Evolutionary conservation across 345 rosid species (phyloP), one percentile per base, ranked within the genome.

Genomic region (Triadica sebifera): DNA sequence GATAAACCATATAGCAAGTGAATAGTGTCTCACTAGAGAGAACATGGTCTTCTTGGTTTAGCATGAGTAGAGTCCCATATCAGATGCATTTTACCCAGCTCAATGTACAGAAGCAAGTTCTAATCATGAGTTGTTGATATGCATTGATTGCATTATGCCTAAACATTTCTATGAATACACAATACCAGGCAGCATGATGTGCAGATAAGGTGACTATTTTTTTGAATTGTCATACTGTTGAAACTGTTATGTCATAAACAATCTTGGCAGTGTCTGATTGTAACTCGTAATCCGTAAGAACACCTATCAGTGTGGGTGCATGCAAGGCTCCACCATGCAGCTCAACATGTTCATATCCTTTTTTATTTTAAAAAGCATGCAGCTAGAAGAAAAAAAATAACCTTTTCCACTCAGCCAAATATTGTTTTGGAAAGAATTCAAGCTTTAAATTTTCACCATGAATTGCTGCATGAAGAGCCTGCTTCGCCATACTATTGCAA

Each of bases 381-480:
- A 67, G 71, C 17, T 22, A 61, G 49, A 15, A 47, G 46, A n/a
- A 43, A 65, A 78, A 60, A 76, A 61, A 75, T 47, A 51, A 95
- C 99, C 97, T 95, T 84, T 87, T 95, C 94, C 94, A 91, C 61
- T 95, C 98, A 39, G 98, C 97, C 67, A 86, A 77, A 80, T 91
- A 93, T 77, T 93, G 98, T 74, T 89, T 89, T 8, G 97, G 99
- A 70, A 95, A 81, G 78, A 95, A 86, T 76, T 93, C 94, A 73
- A 95, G 87, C 80, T 77, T 89, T 85, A 77, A 86, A 76, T 81
- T 86, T 58, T 84, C 89, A 53, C 74, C 88, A 72, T 78, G 83
- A 41, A 72, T 78, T 53, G 88, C 98, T 58, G 86, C 94, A 77
- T 90, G 87, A 65, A 95, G 98, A 80, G 94, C 97, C 73, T 89